Base-by-base conservation (phyloP, 163 green algal genomes). In the Smithsoniella earleae region DNA sequence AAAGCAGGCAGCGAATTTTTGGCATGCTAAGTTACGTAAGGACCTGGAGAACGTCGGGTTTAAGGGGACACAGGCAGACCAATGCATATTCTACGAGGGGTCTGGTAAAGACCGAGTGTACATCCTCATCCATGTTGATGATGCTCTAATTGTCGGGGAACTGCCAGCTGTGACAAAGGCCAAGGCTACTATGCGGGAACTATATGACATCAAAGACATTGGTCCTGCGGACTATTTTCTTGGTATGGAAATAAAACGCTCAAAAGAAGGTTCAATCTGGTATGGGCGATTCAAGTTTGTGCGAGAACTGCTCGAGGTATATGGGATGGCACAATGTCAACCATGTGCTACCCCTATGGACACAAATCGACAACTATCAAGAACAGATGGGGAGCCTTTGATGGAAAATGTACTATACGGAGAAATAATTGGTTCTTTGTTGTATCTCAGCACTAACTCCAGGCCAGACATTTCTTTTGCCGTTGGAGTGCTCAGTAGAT, bases 371-470 rank as follows among this genome's bases (percentile, higher is more conserved):
- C 49, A 18, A 36, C 13, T 64, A 6, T 1, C 8, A 10, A 64
- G 13, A 13, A 10, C 20, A 20, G 44, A 25, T 6, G 49, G 13
- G 8, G 49, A 64, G 6, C 13, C 49, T 64, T 6, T 18, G 8
- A 27, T 25, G 25, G 13, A 10, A 36, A 27, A 6, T 18, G 49
- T 44, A 16, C 74, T 46, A 36, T 86, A 82, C 62, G 49, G 36
- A n/a, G 22, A 77, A 40, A 27, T 85, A 2, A 34, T 82, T 0
- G 82, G 82, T 20, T 77, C 49, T 4, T 36, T 83, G 18, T 58
- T 82, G 18, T 85, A 86, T 28, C 49, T 86, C 1, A 52, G n/a
- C 2, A n/a, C n/a, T n/a, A n/a, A n/a, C n/a, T n/a, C n/a, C n/a
- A n/a, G n/a, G n/a, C n/a, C n/a, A n/a, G n/a, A n/a, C n/a, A n/a